Evolutionary conservation across 2,329 filamentous ascomycete genomes (phyloP).

Genomic region (Alternaria hordeiaustralica): DNA sequence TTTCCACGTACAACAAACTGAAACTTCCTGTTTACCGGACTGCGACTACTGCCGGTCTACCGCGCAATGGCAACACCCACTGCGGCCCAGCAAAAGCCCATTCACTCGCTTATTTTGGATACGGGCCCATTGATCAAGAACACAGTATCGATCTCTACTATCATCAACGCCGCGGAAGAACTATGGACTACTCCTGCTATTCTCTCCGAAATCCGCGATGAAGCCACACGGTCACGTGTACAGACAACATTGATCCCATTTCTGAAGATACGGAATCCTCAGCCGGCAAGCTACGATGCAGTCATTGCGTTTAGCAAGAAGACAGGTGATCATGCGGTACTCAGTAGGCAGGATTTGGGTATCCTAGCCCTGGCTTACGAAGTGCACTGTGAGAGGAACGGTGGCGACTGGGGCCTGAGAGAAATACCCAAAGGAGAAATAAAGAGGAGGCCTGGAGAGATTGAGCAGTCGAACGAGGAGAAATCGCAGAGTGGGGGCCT

Average conservation of each 20-base stretch:
- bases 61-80: slow-evolving; percentile 6
- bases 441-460: slow-evolving; percentile 59
- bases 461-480: slow-evolving; percentile 16
- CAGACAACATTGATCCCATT: slow-evolving; percentile 88
- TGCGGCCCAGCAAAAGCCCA: slow-evolving; percentile 62
- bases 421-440: slow-evolving; percentile 79
- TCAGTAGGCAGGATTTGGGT: slow-evolving; percentile 89
- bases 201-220: slow-evolving; percentile 85
- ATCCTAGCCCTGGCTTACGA: slow-evolving; percentile 92
- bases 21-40: neutral
- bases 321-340: slow-evolving; percentile 86
- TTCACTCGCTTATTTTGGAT: slow-evolving; percentile 86
- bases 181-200: slow-evolving; percentile 78
- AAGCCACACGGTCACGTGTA: slow-evolving; percentile 77
- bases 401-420: slow-evolving; percentile 85
- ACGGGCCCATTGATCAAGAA: slow-evolving; percentile 94
- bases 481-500: slow-evolving; percentile 20
- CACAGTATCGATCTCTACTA: slow-evolving; percentile 81
- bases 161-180: slow-evolving; percentile 75
- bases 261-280: slow-evolving; percentile 76
- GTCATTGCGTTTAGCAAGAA: slow-evolving; percentile 84
- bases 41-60: neutral
- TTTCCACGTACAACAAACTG: neutral
- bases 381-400: slow-evolving; percentile 87
- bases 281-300: slow-evolving; percentile 76